A percentile compares a stretch with the other conserved stretches of the same genome.
Evolutionary conservation across 345 rosid species (phyloP).

Genomic region (Populus deltoides): DNA sequence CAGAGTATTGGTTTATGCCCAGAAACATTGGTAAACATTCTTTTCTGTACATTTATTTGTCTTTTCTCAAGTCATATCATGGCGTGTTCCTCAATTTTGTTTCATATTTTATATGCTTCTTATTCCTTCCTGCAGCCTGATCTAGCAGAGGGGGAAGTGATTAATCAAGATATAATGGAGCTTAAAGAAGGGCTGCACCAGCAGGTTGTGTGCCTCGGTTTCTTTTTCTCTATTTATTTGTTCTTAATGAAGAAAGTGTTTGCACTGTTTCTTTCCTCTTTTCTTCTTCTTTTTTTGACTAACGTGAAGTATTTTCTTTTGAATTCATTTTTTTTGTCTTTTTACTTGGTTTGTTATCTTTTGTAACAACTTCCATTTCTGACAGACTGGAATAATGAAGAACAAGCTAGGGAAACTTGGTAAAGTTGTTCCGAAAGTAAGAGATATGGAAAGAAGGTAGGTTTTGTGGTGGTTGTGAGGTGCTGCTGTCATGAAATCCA

Average conservation of each 20-base stretch:
- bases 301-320: neutral
- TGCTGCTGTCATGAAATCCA: slow-evolving; percentile 7
- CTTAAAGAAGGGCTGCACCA: slow-evolving; percentile 63
- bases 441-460: slow-evolving; percentile 63
- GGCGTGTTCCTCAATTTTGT: neutral
- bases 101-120: neutral
- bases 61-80: neutral
- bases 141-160: slow-evolving; percentile 67
- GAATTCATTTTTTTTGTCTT: neutral
- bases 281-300: neutral
- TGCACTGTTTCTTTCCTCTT: neutral
- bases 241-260: neutral
- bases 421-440: slow-evolving; percentile 46
- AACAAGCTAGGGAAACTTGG: slow-evolving; percentile 60
- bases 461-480: slow-evolving; percentile 15
- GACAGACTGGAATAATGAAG: slow-evolving; percentile 61
- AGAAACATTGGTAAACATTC: slow-evolving; percentile 64
- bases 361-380: slow-evolving; percentile 21
- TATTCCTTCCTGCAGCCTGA: slow-evolving; percentile 65
- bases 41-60: neutral
- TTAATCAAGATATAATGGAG: slow-evolving; percentile 61
- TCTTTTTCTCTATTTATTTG: neutral
- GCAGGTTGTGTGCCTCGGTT: slow-evolving; percentile 48
- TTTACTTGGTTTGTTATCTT: neutral
- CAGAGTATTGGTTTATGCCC: slow-evolving; percentile 83